Evolutionary conservation across 495 filamentous ascomycete genomes (phyloP).

Genomic region (Entonaema liquescens): DNA sequence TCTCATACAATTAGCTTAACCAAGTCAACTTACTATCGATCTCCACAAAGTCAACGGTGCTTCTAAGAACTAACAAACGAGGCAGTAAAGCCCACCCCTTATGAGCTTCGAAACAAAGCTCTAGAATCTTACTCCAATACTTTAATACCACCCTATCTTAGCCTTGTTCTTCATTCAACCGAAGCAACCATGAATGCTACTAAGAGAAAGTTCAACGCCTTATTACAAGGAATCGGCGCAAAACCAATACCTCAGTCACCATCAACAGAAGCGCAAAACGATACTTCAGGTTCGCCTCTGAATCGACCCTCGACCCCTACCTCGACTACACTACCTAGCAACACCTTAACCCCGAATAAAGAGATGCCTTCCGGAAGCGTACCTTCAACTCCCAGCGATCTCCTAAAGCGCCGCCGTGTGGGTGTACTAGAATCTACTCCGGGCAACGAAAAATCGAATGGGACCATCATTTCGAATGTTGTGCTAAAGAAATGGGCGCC

Average conservation of each 20-base stretch:
- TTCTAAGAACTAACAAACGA: conserved; percentile 7
- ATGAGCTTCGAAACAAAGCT: conserved; percentile 16
- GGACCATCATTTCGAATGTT: conserved; percentile 52
- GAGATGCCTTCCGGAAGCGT: conserved; percentile 22
- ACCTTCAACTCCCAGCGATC: conserved; percentile 43
- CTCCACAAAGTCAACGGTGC: background rate
- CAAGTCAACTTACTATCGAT: conserved; percentile 1
- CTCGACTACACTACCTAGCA: conserved; percentile 32
- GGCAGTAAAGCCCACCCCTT: conserved; percentile 11
- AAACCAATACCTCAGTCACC: conserved; percentile 41
- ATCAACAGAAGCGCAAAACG: conserved; percentile 25
- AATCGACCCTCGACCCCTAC: conserved; percentile 34
- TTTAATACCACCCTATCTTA: conserved; percentile 16
- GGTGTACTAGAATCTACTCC: conserved; percentile 40
- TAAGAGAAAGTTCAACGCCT: conserved; percentile 66
- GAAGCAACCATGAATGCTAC: conserved; percentile 58
- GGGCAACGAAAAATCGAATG: conserved; percentile 28
- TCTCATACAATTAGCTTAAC: conserved; percentile 13
- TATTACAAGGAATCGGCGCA: conserved; percentile 61
- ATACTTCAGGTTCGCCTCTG: conserved; percentile 31
- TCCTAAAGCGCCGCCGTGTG: conserved; percentile 60
- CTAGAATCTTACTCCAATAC: conserved; percentile 8
- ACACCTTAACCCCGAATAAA: conserved; percentile 38
- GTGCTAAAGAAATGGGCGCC: conserved; percentile 54
- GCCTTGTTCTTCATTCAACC: conserved; percentile 12